Percentiles rank a stretch among this genome's conserved stretches.
Conservation (phyloP, 1,284 basidiomycete genomes). For the Pascua sp. region DNA sequence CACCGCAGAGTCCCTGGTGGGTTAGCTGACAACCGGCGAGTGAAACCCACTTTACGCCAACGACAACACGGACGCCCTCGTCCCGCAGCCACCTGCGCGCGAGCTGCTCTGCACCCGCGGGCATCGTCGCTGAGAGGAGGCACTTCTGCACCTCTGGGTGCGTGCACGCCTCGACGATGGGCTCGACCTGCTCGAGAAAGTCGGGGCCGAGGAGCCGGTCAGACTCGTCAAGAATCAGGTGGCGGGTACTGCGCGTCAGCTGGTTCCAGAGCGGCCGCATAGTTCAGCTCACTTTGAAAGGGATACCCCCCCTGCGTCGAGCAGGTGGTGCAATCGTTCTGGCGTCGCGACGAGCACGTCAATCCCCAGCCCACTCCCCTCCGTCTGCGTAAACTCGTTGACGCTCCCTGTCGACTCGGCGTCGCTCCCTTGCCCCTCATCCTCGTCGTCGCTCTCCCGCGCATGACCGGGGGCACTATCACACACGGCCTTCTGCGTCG, state of each 20-base stretch:
- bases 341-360: constrained; percentile 50
- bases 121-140: constrained; percentile 91
- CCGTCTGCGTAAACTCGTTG: not conserved
- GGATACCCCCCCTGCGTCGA: constrained; percentile 65
- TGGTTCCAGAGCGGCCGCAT: not conserved
- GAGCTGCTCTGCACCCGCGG: constrained; percentile 79
- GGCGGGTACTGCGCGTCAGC: constrained; percentile 60
- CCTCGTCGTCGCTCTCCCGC: constrained; percentile 17
- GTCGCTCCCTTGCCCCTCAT: constrained; percentile 16
- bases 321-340: constrained; percentile 53
- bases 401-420: constrained; percentile 1
- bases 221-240: constrained; percentile 85
- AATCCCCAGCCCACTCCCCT: constrained; percentile 27
- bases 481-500: constrained; percentile 54
- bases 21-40: not conserved
- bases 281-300: constrained; percentile 62
- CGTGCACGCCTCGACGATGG: constrained; percentile 79
- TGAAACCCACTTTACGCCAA: constrained; percentile 78
- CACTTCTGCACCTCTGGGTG: constrained; percentile 73
- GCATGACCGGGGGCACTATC: constrained; percentile 35
- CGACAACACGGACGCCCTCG: constrained; percentile 76
- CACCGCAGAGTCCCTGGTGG: constrained; percentile 70
- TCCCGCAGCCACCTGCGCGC: constrained; percentile 78
- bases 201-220: constrained; percentile 85
- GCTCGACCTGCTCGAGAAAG: constrained; percentile 83